phyloP scores from a whole-genome alignment of 2,329 filamentous ascomycete species.

The Venturia carpophila region DNA sequence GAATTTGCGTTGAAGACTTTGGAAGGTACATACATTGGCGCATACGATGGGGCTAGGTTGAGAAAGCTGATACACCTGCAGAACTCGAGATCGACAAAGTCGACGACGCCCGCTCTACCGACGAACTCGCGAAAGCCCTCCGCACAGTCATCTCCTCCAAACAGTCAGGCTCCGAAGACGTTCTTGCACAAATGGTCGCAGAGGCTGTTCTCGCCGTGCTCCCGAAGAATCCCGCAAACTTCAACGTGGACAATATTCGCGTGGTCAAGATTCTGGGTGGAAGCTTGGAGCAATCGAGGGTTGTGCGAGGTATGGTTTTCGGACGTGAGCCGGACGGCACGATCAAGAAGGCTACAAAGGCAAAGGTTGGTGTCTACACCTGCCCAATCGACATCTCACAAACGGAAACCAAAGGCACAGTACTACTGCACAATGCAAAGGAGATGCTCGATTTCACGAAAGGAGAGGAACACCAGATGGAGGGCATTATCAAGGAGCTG shows the following conservation, averaged over 20 bases:
- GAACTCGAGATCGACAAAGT: constrained; percentile 88
- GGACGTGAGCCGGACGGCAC: constrained; percentile 83
- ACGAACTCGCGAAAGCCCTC: constrained; percentile 89
- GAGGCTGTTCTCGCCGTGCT: constrained; percentile 79
- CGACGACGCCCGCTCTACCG: constrained; percentile 68
- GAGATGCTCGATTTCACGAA: constrained; percentile 99
- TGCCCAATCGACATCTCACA: constrained; percentile 93
- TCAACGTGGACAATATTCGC: constrained; percentile 98
- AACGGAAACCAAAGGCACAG: constrained; percentile 98
- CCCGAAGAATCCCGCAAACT: constrained; percentile 89
- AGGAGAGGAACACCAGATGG: constrained; percentile 88
- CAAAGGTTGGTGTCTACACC: constrained; percentile 94
- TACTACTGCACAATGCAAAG: constrained; percentile 91
- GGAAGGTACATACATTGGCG: constrained; percentile 49
- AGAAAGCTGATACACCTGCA: constrained; percentile 26
- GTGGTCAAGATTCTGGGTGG: constrained; percentile 99
- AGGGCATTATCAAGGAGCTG: constrained; percentile 86
- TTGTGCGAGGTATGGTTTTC: constrained; percentile 98
- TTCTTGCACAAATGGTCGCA: constrained; percentile 77
- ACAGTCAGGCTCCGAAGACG: constrained; percentile 87
- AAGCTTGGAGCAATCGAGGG: constrained; percentile 83
- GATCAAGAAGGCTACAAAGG: constrained; percentile 83
- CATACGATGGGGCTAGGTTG: constrained; percentile 6
- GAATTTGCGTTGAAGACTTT: constrained; percentile 76
- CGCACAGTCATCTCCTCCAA: constrained; percentile 94